These are phyloP conservation scores for Chytriomyces confervae DNA, from an alignment of 192 early-diverging fungal genomes.

Conservation along the genomic window DNA sequence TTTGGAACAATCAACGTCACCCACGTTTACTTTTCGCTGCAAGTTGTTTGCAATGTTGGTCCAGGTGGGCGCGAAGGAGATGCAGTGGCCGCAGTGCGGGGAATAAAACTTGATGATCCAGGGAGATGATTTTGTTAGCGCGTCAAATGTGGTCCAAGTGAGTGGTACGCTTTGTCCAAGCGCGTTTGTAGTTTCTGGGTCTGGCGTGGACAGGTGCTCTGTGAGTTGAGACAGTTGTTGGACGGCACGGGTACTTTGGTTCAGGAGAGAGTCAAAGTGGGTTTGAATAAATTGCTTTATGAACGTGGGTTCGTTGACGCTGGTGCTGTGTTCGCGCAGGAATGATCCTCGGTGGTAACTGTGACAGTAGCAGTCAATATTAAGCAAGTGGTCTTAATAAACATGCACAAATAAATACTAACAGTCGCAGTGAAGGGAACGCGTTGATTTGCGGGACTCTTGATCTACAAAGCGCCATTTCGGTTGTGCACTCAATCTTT, in stretches of 20 bases:
- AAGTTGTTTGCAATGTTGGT: constrained; percentile 67
- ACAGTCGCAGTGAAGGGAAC: background rate
- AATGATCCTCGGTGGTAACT: background rate
- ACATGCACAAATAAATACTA: background rate
- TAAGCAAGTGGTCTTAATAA: background rate
- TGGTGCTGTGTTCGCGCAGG: background rate
- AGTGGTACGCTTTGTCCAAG: background rate
- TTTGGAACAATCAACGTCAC: constrained; percentile 82
- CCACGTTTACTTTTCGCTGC: constrained; percentile 78
- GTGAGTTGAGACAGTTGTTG: background rate
- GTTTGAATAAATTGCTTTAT: background rate
- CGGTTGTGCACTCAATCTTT: background rate
- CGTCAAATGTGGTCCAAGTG: constrained; percentile 10
- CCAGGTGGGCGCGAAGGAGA: constrained; percentile 82
- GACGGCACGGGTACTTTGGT: background rate
- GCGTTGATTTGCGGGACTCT: background rate
- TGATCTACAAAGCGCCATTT: background rate
- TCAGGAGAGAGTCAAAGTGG: background rate
- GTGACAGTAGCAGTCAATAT: background rate
- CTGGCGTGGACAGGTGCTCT: background rate
- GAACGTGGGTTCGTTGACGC: background rate
- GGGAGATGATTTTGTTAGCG: background rate
- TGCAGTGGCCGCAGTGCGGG: constrained; percentile 92
- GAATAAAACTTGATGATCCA: constrained; percentile 71
- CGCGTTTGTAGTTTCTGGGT: background rate